phyloP scores from a whole-genome alignment of 768 basidiomycete genomes.

The Phanerochaete sordida region DNA sequence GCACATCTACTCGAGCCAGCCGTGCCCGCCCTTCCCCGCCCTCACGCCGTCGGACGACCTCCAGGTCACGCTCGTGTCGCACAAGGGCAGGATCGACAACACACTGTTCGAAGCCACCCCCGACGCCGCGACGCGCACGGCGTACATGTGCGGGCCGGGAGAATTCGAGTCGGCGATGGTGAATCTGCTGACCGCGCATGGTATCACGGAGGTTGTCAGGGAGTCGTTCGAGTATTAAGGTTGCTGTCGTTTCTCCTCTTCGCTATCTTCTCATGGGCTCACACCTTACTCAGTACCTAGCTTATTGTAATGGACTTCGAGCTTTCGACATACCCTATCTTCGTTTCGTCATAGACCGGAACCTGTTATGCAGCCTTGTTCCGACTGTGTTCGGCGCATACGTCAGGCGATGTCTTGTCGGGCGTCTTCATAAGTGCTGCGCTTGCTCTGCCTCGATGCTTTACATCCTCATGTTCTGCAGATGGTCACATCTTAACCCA shows the following conservation, averaged over 20 bases:
- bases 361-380: too few relatives aligned
- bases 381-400: too few relatives aligned
- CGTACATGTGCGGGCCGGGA: conserved; percentile 50
- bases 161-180: conserved; percentile 39
- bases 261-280: too few relatives aligned
- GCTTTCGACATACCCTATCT: too few relatives aligned
- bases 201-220: conserved; percentile 32
- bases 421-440: too few relatives aligned
- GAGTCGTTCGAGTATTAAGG: conserved; percentile 44
- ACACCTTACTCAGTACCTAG: too few relatives aligned
- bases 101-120: neutral
- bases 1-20: conserved; percentile 37
- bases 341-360: too few relatives aligned
- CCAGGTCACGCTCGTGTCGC: conserved; percentile 9
- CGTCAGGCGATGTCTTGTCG: too few relatives aligned
- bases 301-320: too few relatives aligned
- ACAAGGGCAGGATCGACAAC: conserved; percentile 23
- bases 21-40: neutral
- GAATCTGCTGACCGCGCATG: conserved; percentile 30
- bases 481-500: too few relatives aligned
- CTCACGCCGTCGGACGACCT: conserved; percentile 2
- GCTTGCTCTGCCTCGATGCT: too few relatives aligned
- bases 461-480: too few relatives aligned
- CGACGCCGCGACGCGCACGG: conserved; percentile 24
- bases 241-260: neutral